phyloP scores from a whole-genome alignment of 2,329 filamentous ascomycete species.

The Colletotrichum liaoningense region DNA sequence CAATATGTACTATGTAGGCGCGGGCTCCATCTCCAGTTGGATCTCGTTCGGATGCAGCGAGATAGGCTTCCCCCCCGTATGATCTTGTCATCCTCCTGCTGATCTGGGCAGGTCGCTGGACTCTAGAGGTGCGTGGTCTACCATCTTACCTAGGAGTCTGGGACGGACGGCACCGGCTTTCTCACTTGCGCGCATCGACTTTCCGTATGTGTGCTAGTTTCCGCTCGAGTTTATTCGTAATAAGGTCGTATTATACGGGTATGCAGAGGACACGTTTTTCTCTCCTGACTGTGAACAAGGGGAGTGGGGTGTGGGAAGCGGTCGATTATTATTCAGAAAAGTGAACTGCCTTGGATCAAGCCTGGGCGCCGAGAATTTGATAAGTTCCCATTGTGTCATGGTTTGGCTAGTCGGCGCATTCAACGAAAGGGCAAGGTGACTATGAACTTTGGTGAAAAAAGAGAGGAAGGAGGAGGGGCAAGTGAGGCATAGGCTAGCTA shows the following conservation, averaged over 20 bases:
- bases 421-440: neutral
- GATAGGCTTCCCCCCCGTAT: neutral
- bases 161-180: neutral
- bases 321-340: neutral
- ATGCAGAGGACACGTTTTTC: slow-evolving; percentile 8
- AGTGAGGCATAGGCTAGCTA: neutral
- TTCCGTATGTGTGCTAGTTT: neutral
- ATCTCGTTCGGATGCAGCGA: neutral
- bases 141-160: neutral
- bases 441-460: neutral
- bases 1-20: neutral
- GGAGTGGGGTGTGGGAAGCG: neutral
- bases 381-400: neutral
- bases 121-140: no score
- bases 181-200: neutral
- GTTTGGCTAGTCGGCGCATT: neutral
- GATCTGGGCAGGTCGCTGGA: neutral
- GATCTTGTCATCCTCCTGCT: neutral
- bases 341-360: neutral
- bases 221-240: neutral
- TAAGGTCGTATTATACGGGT: neutral
- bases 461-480: neutral
- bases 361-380: neutral
- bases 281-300: neutral
- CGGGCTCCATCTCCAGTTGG: neutral